phyloP scores from a whole-genome alignment of 768 basidiomycete species.

The Mycena crocata region DNA sequence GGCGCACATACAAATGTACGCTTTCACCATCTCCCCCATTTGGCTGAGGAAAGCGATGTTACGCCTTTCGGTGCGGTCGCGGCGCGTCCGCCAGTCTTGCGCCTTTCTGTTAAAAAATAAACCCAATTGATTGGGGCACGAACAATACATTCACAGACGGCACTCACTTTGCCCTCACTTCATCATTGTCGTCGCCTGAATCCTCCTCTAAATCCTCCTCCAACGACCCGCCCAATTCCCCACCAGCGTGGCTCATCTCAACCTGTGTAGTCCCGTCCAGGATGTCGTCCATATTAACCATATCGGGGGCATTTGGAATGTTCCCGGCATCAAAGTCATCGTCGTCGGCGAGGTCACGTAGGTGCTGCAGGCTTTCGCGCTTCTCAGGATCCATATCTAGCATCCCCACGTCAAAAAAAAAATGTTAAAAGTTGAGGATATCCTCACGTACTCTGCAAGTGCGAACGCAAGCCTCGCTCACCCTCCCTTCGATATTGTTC shows the following conservation, averaged over 20 bases:
- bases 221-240: too few relatives aligned
- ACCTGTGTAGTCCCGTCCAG: neutral
- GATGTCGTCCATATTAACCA: neutral
- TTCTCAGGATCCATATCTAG: neutral
- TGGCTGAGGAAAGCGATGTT: neutral
- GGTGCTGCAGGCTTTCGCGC: neutral
- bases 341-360: neutral
- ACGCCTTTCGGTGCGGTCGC: neutral
- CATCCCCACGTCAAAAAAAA: too few relatives aligned
- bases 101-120: neutral
- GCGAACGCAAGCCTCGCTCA: neutral
- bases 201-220: neutral
- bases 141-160: too few relatives aligned
- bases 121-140: too few relatives aligned
- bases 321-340: neutral
- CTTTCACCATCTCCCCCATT: neutral
- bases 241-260: neutral
- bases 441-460: neutral
- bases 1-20: neutral
- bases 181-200: neutral
- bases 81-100: neutral
- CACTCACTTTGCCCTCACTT: neutral
- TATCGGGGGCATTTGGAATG: neutral
- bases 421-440: too few relatives aligned
- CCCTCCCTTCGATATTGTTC: neutral